Evolutionary conservation across 2,329 filamentous ascomycete species (phyloP), one percentile per base, ranked within the genome.

Genomic region (Hypomyces perniciosus): DNA sequence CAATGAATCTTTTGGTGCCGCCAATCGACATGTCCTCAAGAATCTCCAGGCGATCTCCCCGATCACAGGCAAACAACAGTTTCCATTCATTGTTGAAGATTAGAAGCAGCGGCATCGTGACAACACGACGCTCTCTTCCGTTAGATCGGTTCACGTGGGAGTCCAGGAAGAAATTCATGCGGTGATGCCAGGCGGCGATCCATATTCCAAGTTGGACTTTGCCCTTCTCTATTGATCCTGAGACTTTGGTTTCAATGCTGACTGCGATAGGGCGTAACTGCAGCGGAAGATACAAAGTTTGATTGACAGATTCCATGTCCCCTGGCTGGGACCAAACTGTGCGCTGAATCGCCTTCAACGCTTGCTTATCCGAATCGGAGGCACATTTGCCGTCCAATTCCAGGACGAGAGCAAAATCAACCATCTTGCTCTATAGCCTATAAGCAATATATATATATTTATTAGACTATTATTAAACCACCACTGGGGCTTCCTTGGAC

Each of bases 81-180:
- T 35, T 31, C 52, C 52, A 54, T 31, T 54, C 52, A 20, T 54
- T 44, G 30, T 54, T 48, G 12, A 51, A 37, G 13, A 51, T 46
- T 6, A 54, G 33, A 6, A 54, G 41, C 3, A 54, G 34, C 10
- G 48, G 48, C 2, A 54, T 8, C 34, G 44, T 54, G 10, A 54
- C 42, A 37, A 54, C 10, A 12, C 35, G 48, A 8, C 27, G 52
- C n/a, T 42, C 47, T 20, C 20, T 20, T 28, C 44, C 44, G 45
- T 38, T 9, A 12, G 2, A 12, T 6, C 35, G 12, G 35, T 38
- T 38, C 6, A 9, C 35, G 5, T 38, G 26, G 47, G 38, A 13
- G 42, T 38, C 35, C 12, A 43, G 20, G 20, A 44, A 42, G 13
- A 48, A 8, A 35, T 35, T 26, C 39, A 47, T 34, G 40, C 44